These are phyloP conservation scores for Tremella mesenterica DNA, from an alignment of 768 basidiomycete genomes.

Conservation along the genomic window DNA sequence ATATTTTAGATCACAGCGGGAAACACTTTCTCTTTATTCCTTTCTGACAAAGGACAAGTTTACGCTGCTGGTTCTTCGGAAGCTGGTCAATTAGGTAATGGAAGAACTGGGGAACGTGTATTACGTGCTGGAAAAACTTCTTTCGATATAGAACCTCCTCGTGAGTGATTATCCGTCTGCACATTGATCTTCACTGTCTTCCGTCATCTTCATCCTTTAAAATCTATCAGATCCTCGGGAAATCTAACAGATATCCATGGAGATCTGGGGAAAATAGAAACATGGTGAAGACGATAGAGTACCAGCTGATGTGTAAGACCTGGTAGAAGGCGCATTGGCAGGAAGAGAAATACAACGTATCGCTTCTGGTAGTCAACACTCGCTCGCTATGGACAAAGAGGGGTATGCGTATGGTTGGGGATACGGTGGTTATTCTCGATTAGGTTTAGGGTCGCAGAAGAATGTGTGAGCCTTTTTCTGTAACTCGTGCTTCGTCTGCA, in stretches of 20 bases:
- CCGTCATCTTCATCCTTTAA: too few relatives aligned
- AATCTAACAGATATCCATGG: background rate
- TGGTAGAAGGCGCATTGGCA: slow-evolving; percentile 56
- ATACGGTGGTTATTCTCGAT: slow-evolving; percentile 60
- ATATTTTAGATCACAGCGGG: slow-evolving; percentile 71
- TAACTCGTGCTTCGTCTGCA: too few relatives aligned
- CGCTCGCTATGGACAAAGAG: slow-evolving; percentile 65
- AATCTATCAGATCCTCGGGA: too few relatives aligned
- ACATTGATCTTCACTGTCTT: too few relatives aligned
- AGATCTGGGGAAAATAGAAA: too few relatives aligned
- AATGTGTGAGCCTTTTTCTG: too few relatives aligned
- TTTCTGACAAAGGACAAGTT: slow-evolving; percentile 74
- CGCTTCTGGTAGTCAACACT: slow-evolving; percentile 79
- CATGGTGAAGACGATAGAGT: too few relatives aligned
- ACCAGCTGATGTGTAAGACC: slow-evolving; percentile 49
- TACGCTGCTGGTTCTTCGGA: slow-evolving; percentile 86
- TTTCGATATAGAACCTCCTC: slow-evolving; percentile 58
- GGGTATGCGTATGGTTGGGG: slow-evolving; percentile 41
- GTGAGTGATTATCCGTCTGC: slow-evolving; percentile 18
- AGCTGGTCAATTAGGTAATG: slow-evolving; percentile 87
- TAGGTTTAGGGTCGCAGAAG: slow-evolving; percentile 57
- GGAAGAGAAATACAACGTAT: slow-evolving; percentile 73
- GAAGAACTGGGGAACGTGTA: slow-evolving; percentile 76
- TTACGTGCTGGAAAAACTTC: slow-evolving; percentile 73
- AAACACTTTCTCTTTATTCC: slow-evolving; percentile 69